These are phyloP conservation scores for Bombardia bombarda DNA, from an alignment of 495 filamentous ascomycete genomes.

Conservation along the genomic window DNA sequence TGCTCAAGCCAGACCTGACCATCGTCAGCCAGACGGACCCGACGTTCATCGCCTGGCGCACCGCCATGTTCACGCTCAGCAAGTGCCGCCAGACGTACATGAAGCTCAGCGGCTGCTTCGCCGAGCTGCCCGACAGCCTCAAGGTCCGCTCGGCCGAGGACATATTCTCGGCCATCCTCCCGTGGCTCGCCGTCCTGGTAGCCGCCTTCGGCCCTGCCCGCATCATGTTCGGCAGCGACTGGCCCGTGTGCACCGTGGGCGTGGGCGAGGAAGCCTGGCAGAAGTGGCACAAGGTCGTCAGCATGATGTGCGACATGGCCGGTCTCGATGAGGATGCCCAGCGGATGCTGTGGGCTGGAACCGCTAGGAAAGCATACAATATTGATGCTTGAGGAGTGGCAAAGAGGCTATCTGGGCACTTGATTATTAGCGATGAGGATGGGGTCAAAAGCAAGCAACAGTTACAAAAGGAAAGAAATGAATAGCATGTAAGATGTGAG, in stretches of 20 bases:
- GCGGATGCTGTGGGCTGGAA: constrained; percentile 58
- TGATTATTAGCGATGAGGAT: too few species aligned
- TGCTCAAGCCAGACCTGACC: constrained; percentile 77
- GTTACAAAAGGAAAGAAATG: too few species aligned
- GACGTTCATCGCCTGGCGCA: constrained; percentile 51
- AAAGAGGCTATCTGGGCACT: too few species aligned
- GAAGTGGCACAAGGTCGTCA: constrained; percentile 52
- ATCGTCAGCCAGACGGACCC: constrained; percentile 43
- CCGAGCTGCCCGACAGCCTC: constrained; percentile 52
- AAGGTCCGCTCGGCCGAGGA: constrained; percentile 32
- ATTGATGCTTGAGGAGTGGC: constrained; percentile 33
- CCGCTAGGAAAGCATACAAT: constrained; percentile 58
- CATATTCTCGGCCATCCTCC: constrained; percentile 40
- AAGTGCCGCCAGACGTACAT: constrained; percentile 59
- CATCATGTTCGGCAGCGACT: constrained; percentile 84
- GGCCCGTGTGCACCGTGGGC: constrained; percentile 75
- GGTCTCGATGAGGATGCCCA: constrained; percentile 49
- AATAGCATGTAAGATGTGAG: too few species aligned
- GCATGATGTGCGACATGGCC: constrained; percentile 50
- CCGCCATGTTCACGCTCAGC: constrained; percentile 50
- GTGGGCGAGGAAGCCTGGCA: constrained; percentile 48
- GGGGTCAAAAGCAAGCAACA: too few species aligned
- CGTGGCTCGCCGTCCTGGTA: constrained; percentile 61
- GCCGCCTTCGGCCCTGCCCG: constrained; percentile 59
- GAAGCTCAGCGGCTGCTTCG: constrained; percentile 81